Conservation (phyloP, 345 rosid species). For the Pseudoturritis turrita region DNA sequence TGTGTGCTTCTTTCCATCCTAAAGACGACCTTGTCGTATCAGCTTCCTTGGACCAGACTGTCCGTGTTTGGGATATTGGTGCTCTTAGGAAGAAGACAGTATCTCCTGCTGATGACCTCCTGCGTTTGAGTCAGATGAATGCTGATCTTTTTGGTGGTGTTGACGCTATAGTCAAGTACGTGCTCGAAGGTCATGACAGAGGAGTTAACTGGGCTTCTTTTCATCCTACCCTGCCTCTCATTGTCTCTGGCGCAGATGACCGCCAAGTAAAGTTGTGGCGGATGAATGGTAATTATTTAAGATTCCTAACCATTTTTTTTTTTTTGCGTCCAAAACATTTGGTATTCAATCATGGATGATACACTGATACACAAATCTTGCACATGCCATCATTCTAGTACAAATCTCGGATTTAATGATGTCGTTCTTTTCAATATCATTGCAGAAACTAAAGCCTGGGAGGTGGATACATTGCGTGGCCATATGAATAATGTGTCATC, state of each 20-base stretch:
- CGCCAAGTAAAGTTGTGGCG: conserved; percentile 94
- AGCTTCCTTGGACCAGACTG: conserved; percentile 64
- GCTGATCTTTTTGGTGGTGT: conserved; percentile 80
- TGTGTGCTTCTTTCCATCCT: conserved; percentile 89
- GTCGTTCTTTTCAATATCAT: conserved; percentile 1
- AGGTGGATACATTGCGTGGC: conserved; percentile 88
- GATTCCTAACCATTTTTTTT: no score
- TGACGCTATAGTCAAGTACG: conserved; percentile 91
- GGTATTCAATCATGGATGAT: no score
- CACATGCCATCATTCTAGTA: background rate
- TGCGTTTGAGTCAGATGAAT: conserved; percentile 81
- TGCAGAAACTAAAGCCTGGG: conserved; percentile 94
- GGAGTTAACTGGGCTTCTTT: conserved; percentile 97
- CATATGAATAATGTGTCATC: conserved; percentile 89
- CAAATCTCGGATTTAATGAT: background rate
- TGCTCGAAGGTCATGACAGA: conserved; percentile 85
- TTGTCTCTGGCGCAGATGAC: conserved; percentile 92
- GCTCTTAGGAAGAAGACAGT: conserved; percentile 80
- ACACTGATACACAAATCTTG: no score
- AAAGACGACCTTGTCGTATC: conserved; percentile 90
- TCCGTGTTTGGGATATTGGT: conserved; percentile 61
- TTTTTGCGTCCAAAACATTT: no score
- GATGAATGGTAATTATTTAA: conserved; percentile 49
- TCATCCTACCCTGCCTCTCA: conserved; percentile 81
- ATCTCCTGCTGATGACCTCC: conserved; percentile 81